phyloP scores from a whole-genome alignment of 768 basidiomycete genomes.

The Roridomyces roridus region DNA sequence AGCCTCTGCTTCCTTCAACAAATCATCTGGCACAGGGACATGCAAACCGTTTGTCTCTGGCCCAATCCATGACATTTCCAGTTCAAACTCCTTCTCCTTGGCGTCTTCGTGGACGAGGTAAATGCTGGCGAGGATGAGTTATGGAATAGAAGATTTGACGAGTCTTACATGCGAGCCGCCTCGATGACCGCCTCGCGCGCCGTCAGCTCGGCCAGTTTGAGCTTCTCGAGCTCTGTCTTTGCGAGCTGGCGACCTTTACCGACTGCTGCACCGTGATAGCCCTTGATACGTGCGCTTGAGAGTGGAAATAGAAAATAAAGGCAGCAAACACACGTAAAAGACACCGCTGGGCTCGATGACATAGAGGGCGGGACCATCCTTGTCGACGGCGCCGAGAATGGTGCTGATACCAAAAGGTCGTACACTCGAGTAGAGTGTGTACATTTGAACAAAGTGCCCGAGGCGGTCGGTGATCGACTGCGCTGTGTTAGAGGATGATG shows the following conservation, averaged over 20 bases:
- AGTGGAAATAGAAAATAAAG: neutral
- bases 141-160: neutral
- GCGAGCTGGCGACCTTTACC: slow-evolving; percentile 98
- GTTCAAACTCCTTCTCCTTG: slow-evolving; percentile 97
- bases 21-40: slow-evolving; percentile 82
- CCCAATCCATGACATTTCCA: slow-evolving; percentile 97
- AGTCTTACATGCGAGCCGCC: slow-evolving; percentile 90
- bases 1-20: slow-evolving; percentile 83
- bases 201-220: slow-evolving; percentile 82
- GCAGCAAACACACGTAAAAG: slow-evolving; percentile 65
- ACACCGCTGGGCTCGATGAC: slow-evolving; percentile 96
- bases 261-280: slow-evolving; percentile 95
- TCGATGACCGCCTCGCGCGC: slow-evolving; percentile 88
- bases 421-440: slow-evolving; percentile 97
- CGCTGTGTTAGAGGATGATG: neutral
- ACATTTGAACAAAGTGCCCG: slow-evolving; percentile 90
- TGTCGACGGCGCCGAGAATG: slow-evolving; percentile 89
- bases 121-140: slow-evolving; percentile 61
- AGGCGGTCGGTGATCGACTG: slow-evolving; percentile 71
- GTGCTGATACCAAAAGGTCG: slow-evolving; percentile 96
- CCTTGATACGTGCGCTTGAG: slow-evolving; percentile 50
- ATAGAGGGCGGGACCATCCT: slow-evolving; percentile 84
- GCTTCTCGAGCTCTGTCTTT: slow-evolving; percentile 98
- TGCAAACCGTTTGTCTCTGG: slow-evolving; percentile 83
- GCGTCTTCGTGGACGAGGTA: slow-evolving; percentile 97